A percentile compares a stretch with the other conserved stretches of the same genome.
phyloP scores from a whole-genome alignment of 768 basidiomycete species.

The Amanita inopinata region DNA sequence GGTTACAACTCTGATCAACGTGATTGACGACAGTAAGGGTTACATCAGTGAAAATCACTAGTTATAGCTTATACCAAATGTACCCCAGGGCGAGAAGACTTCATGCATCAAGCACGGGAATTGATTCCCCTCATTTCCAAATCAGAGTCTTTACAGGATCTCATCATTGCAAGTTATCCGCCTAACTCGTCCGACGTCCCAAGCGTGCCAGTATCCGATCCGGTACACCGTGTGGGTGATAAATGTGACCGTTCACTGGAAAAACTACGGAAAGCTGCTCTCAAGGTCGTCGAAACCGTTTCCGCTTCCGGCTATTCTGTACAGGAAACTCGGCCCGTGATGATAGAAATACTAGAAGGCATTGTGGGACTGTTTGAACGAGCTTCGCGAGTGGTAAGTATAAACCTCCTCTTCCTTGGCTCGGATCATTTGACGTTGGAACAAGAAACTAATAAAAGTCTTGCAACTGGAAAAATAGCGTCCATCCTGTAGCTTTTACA shows the following conservation, averaged over 20 bases:
- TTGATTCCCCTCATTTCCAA: not conserved
- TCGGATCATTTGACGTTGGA: not conserved
- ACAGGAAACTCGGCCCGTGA: conserved; percentile 4
- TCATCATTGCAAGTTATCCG: conserved; percentile 1
- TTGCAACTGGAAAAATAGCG: not conserved
- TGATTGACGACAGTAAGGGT: not conserved
- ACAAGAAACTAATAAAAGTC: conserved; percentile 11
- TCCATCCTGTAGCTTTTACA: conserved; percentile 13
- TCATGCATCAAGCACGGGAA: not conserved
- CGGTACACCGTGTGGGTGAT: conserved; percentile 27
- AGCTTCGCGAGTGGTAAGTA: conserved; percentile 21
- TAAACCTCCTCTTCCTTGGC: not conserved
- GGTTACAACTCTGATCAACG: conserved; percentile 2
- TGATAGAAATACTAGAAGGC: conserved; percentile 25
- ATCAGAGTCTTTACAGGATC: conserved; percentile 6
- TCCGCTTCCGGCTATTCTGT: not conserved
- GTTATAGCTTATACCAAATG: not conserved
- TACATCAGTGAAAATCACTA: no score
- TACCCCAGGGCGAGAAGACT: not conserved
- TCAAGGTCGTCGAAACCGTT: conserved; percentile 35
- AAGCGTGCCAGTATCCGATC: conserved; percentile 18
- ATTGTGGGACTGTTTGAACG: conserved; percentile 24
- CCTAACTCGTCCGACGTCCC: not conserved
- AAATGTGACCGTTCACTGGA: conserved; percentile 59
- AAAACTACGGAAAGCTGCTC: conserved; percentile 39